These are phyloP conservation scores for Colletotrichum musicola DNA, from an alignment of 2,329 filamentous ascomycete species.

Conservation along the genomic window DNA sequence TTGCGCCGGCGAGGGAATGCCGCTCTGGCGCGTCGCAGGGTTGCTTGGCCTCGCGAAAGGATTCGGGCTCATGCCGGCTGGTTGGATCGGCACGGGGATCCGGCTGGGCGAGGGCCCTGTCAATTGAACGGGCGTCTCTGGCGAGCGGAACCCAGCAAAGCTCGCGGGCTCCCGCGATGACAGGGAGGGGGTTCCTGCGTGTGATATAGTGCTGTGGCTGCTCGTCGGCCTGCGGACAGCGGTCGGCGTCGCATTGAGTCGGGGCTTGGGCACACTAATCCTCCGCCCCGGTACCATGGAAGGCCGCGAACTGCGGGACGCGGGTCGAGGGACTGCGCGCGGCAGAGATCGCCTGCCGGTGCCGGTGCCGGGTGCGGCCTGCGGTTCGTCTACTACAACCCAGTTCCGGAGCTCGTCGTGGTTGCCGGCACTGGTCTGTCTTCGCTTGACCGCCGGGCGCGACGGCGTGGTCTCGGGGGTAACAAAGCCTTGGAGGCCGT, in stretches of 20 bases:
- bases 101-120: constrained; percentile 56
- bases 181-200: constrained; percentile 53
- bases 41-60: constrained; percentile 41
- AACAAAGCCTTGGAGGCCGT: constrained; percentile 47
- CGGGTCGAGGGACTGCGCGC: constrained; percentile 26
- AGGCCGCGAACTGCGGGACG: constrained; percentile 43
- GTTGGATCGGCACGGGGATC: constrained; percentile 54
- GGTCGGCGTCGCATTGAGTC: constrained; percentile 49
- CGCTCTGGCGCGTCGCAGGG: constrained; percentile 39
- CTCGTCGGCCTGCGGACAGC: constrained; percentile 46
- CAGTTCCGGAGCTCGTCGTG: constrained; percentile 74
- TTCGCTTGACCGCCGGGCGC: constrained; percentile 63
- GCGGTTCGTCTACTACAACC: constrained; percentile 72
- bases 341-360: constrained; percentile 12
- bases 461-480: constrained; percentile 58
- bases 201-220: constrained; percentile 44
- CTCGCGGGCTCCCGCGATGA: constrained; percentile 48
- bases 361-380: not conserved
- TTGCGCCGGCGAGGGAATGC: constrained; percentile 43
- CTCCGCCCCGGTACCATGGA: constrained; percentile 55
- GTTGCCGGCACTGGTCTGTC: constrained; percentile 63
- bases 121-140: constrained; percentile 46
- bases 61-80: constrained; percentile 38
- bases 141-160: constrained; percentile 63
- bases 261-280: constrained; percentile 58